Evolutionary conservation across 257 asterid species (phyloP).

Genomic region (Osmanthus fragrans): DNA sequence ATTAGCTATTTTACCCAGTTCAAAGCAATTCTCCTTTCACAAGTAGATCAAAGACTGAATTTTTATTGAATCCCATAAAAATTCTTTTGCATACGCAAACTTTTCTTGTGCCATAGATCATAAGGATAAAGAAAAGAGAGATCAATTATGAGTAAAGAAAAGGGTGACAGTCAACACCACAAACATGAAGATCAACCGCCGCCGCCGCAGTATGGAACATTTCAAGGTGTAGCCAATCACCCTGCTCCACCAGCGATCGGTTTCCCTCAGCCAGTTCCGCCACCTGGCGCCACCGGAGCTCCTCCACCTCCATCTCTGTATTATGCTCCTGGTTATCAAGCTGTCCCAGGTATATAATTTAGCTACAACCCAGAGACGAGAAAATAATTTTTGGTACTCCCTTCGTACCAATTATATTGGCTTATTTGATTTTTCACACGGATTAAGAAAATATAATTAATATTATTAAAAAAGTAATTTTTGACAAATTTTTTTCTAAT

Average conservation of each 20-base stretch:
- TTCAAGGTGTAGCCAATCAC: slow-evolving; percentile 78
- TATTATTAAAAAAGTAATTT: no score
- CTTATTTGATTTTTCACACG: no score
- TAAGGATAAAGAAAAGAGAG: background rate
- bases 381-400: background rate
- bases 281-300: slow-evolving; percentile 63
- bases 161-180: slow-evolving; percentile 38
- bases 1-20: background rate
- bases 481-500: no score
- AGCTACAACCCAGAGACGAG: background rate
- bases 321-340: slow-evolving; percentile 76
- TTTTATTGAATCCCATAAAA: background rate
- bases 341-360: slow-evolving; percentile 62
- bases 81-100: background rate
- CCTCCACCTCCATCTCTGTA: slow-evolving; percentile 47
- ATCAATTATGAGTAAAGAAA: slow-evolving; percentile 57
- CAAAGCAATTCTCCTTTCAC: background rate
- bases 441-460: no score
- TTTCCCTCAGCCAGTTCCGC: slow-evolving; percentile 86
- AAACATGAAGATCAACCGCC: slow-evolving; percentile 21
- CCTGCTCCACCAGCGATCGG: slow-evolving; percentile 70
- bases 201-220: slow-evolving; percentile 76
- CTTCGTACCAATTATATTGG: no score
- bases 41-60: background rate
- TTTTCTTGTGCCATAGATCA: background rate